Conservation (phyloP, 192 early-diverging fungal genomes). For the Neocallimastix lanati region DNA sequence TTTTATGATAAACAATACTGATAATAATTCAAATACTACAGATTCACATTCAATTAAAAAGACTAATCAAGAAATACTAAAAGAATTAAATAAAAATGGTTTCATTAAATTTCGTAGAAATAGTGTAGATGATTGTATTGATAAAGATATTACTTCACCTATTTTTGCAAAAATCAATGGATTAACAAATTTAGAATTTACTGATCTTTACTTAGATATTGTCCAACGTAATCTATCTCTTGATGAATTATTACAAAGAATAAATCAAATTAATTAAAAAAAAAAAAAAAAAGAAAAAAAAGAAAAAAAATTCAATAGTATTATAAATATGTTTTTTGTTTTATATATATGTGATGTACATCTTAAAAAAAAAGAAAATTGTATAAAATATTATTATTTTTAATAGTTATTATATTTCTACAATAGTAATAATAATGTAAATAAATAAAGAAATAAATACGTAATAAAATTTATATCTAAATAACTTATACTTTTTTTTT, state of each 20-base stretch:
- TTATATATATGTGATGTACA: too few species aligned
- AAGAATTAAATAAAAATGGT: not conserved
- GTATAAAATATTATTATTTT: too few species aligned
- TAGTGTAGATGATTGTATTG: not conserved
- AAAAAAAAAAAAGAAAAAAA: too few species aligned
- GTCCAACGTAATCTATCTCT: not conserved
- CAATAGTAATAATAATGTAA: too few species aligned
- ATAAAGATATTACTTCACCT: not conserved
- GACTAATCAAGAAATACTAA: not conserved
- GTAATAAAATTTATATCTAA: too few species aligned
- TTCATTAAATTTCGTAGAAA: not conserved
- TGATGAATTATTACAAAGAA: not conserved
- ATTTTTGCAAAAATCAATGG: not conserved
- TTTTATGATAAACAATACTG: not conserved
- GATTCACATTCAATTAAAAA: not conserved
- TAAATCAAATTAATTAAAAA: not conserved
- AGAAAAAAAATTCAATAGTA: too few species aligned
- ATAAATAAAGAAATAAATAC: too few species aligned
- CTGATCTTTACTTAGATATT: not conserved
- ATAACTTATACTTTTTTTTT: too few species aligned
- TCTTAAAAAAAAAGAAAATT: too few species aligned
- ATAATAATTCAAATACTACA: not conserved
- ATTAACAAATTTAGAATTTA: not conserved
- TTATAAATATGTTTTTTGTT: too few species aligned
- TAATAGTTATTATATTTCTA: too few species aligned